These are phyloP conservation scores for Blastomyces parvus DNA, from an alignment of 2,329 filamentous ascomycete species.

Conservation along the genomic window DNA sequence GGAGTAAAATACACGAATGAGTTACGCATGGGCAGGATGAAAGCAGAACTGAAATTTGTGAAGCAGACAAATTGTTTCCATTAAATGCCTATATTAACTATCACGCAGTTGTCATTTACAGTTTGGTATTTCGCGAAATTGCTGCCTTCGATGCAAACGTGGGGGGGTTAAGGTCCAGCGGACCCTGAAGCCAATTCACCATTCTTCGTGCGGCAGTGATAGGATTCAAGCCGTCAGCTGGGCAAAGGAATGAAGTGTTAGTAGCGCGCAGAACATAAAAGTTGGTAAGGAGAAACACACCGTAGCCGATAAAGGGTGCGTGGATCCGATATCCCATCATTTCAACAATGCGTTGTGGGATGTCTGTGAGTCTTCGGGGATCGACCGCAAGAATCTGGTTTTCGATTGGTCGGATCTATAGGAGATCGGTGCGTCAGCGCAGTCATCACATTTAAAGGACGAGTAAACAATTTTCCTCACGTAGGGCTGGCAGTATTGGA, in stretches of 20 bases:
- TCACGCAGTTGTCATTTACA: background rate
- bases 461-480: constrained; percentile 11
- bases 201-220: constrained; percentile 21
- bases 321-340: constrained; percentile 30
- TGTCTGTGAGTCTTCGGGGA: constrained; percentile 23
- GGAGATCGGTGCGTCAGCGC: background rate
- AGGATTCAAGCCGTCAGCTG: constrained; percentile 24
- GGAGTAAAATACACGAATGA: background rate
- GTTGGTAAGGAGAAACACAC: constrained; percentile 12
- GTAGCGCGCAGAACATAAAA: background rate
- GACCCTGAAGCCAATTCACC: constrained; percentile 23
- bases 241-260: background rate
- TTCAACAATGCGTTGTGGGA: constrained; percentile 24
- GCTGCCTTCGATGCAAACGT: constrained; percentile 18
- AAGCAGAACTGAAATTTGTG: background rate
- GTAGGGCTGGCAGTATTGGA: constrained; percentile 37
- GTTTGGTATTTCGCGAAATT: background rate
- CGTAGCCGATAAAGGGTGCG: constrained; percentile 26
- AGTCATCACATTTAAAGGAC: background rate
- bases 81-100: background rate
- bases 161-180: constrained; percentile 22
- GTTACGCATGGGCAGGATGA: background rate
- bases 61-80: background rate
- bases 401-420: constrained; percentile 25
- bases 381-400: constrained; percentile 27